phyloP scores from a whole-genome alignment of 352 stramenopile genomes.

The Globisporangium okanoganense region DNA sequence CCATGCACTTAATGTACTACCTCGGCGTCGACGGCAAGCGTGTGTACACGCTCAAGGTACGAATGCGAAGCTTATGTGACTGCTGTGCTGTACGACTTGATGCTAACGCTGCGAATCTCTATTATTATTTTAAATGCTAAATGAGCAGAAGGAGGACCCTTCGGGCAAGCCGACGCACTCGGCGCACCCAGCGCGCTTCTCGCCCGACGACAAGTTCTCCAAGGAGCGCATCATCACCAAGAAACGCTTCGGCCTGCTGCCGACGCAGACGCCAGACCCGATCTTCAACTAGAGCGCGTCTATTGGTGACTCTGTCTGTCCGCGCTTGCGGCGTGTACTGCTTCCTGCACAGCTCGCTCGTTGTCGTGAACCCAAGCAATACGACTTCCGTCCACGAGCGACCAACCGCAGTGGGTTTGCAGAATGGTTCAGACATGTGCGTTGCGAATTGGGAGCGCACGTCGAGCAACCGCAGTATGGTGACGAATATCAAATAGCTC shows the following conservation, averaged over 20 bases:
- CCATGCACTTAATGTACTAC: conserved; percentile 99
- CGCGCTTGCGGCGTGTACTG: neutral
- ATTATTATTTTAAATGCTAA: too few relatives aligned
- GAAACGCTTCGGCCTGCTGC: conserved; percentile 97
- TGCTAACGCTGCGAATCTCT: neutral
- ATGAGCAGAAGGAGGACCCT: conserved; percentile 91
- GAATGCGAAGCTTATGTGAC: conserved; percentile 3
- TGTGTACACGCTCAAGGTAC: conserved; percentile 98
- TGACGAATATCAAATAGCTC: conserved; percentile 5
- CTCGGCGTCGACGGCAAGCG: conserved; percentile 94
- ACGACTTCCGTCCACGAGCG: neutral
- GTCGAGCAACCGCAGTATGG: neutral
- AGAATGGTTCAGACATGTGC: neutral
- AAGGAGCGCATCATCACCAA: conserved; percentile 98
- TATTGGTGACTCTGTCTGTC: neutral
- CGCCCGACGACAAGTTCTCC: conserved; percentile 99
- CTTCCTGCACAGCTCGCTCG: too few relatives aligned
- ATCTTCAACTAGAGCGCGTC: conserved; percentile 68
- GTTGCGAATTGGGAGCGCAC: neutral
- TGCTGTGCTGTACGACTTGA: neutral
- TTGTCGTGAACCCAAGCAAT: too few relatives aligned
- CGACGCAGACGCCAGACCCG: conserved; percentile 91
- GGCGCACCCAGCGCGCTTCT: conserved; percentile 97
- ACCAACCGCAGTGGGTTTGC: neutral
- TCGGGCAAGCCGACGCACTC: conserved; percentile 93